A percentile compares a stretch with the other conserved stretches of the same genome.
Conservation (phyloP, 768 basidiomycete species). For the Harrya chromipes region DNA sequence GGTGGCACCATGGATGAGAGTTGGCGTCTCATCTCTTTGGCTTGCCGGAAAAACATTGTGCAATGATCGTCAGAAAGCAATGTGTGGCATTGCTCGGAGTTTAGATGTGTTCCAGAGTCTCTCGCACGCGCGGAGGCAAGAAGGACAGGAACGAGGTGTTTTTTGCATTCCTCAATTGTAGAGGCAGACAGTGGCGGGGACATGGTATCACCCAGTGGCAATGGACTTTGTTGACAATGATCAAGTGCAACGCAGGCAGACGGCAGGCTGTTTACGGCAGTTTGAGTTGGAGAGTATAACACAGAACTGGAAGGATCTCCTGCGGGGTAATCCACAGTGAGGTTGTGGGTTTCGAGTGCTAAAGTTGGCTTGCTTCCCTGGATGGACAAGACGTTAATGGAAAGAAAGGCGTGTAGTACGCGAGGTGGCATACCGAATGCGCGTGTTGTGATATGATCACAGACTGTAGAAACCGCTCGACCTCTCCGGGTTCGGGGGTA, state of each 20-base stretch:
- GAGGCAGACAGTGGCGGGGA: slow-evolving; percentile 4
- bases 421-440: slow-evolving; percentile 22
- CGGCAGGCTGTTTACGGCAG: slow-evolving; percentile 6
- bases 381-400: slow-evolving; percentile 4
- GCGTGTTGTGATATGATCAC: slow-evolving; percentile 14
- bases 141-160: slow-evolving; percentile 24
- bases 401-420: neutral
- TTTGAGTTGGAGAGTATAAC: slow-evolving; percentile 12
- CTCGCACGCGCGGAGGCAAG: slow-evolving; percentile 15
- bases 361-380: slow-evolving; percentile 9
- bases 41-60: slow-evolving; percentile 15
- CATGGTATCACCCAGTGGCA: slow-evolving; percentile 7
- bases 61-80: slow-evolving; percentile 30
- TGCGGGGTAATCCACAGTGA: slow-evolving; percentile 3
- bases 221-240: slow-evolving; percentile 2
- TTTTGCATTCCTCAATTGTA: slow-evolving; percentile 26
- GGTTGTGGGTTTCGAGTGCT: slow-evolving; percentile 15
- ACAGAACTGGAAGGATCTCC: slow-evolving; percentile 3
- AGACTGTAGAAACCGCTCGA: slow-evolving; percentile 25
- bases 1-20: slow-evolving; percentile 10
- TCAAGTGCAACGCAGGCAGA: slow-evolving; percentile 3
- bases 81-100: slow-evolving; percentile 18
- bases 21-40: slow-evolving; percentile 26
- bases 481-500: slow-evolving; percentile 23
- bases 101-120: slow-evolving; percentile 10